Percentiles rank a stretch among this genome's conserved stretches.
Conservation (phyloP, 768 basidiomycete species). For the Mycena rebaudengoi region DNA sequence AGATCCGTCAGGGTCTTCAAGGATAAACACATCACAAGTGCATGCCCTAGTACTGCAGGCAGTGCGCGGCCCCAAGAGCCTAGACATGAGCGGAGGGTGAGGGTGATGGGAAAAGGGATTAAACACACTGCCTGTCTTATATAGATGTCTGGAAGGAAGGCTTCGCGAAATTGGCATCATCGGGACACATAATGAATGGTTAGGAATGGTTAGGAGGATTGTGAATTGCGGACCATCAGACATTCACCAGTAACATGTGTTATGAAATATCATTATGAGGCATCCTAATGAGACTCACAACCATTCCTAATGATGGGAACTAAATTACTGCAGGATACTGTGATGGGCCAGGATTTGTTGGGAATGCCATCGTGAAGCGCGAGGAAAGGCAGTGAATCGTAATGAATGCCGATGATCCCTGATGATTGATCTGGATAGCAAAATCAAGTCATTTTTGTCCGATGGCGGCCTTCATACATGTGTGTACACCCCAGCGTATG, state of each 20-base stretch:
- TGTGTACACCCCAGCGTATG: too few species aligned
- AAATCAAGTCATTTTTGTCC: constrained; percentile 1
- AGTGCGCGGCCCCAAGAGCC: background rate
- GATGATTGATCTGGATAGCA: background rate
- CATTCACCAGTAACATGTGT: too few species aligned
- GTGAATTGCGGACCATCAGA: too few species aligned
- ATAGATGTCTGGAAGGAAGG: too few species aligned
- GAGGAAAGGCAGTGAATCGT: background rate
- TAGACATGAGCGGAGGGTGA: background rate
- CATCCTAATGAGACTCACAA: too few species aligned
- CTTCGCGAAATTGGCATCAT: too few species aligned
- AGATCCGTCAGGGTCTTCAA: background rate
- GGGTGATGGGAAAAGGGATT: too few species aligned
- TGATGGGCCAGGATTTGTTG: background rate
- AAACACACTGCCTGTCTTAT: too few species aligned
- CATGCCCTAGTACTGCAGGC: background rate
- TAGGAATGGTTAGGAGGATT: too few species aligned
- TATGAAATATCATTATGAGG: too few species aligned
- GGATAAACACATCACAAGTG: background rate
- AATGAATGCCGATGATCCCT: background rate
- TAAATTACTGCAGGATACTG: background rate
- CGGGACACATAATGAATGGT: too few species aligned
- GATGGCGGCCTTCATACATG: constrained; percentile 5
- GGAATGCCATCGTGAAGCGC: background rate
- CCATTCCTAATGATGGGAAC: background rate